phyloP scores from a whole-genome alignment of 2,329 filamentous ascomycete species.

The Arthrobotrys musiformis region DNA sequence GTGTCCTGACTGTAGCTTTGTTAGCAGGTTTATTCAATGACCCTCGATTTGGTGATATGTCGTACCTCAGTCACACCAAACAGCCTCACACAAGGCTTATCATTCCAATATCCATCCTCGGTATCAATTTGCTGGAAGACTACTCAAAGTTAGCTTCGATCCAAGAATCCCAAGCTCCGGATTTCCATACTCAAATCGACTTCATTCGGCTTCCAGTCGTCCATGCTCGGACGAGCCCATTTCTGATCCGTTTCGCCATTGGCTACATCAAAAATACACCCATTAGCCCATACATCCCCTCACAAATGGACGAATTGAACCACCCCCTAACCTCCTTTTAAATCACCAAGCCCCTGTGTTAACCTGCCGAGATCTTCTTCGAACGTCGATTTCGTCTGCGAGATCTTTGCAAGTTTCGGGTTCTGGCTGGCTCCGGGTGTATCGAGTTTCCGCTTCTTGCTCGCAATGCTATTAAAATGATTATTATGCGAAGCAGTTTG shows the following conservation, averaged over 20 bases:
- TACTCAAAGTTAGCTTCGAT: conserved; percentile 4
- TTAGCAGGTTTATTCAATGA: conserved; percentile 50
- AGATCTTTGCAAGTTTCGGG: conserved; percentile 61
- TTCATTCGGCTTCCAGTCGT: conserved; percentile 71
- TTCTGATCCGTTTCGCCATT: conserved; percentile 94
- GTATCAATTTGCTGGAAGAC: conserved; percentile 94
- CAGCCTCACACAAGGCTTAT: conserved; percentile 81
- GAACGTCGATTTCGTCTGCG: conserved; percentile 85
- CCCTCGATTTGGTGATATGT: conserved; percentile 11
- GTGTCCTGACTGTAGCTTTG: conserved; percentile 71
- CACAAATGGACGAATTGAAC: not conserved
- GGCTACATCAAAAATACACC: conserved; percentile 8
- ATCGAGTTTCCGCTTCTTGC: conserved; percentile 55
- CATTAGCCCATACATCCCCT: not conserved
- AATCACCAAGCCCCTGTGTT: conserved; percentile 86
- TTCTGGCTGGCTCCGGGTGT: conserved; percentile 61
- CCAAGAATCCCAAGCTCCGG: not conserved
- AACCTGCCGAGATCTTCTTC: conserved; percentile 97
- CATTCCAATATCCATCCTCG: conserved; percentile 84
- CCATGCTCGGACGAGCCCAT: conserved; percentile 77
- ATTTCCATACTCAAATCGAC: conserved; percentile 70
- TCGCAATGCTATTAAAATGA: conserved; percentile 51
- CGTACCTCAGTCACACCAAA: conserved; percentile 87
- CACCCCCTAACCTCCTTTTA: conserved; percentile 72
- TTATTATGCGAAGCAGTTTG: conserved; percentile 50